phyloP scores from a whole-genome alignment of 768 basidiomycete genomes.

The Macrolepiota fuliginosa region DNA sequence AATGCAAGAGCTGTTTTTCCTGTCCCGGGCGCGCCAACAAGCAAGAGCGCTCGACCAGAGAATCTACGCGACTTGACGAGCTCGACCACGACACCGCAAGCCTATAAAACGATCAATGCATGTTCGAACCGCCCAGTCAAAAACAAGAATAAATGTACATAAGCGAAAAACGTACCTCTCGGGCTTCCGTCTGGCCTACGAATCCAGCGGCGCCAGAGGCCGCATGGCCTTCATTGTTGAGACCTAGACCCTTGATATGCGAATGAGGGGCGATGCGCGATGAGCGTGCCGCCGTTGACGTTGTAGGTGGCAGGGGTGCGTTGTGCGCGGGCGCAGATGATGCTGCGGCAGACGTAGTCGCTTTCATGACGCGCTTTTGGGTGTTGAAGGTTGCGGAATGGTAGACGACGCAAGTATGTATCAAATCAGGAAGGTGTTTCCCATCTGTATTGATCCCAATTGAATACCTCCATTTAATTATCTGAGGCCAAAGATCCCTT shows the following conservation, averaged over 20 bases:
- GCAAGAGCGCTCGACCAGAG: constrained; percentile 86
- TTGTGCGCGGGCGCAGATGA: constrained; percentile 63
- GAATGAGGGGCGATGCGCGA: constrained; percentile 90
- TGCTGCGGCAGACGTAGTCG: constrained; percentile 42
- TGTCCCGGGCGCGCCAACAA: constrained; percentile 95
- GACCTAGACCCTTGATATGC: constrained; percentile 94
- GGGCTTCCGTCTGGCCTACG: constrained; percentile 84
- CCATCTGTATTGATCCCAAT: neutral
- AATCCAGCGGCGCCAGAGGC: constrained; percentile 77
- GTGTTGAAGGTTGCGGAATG: neutral
- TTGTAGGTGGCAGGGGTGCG: constrained; percentile 67
- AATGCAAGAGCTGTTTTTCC: constrained; percentile 97
- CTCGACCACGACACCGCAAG: constrained; percentile 87
- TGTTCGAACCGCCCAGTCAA: neutral
- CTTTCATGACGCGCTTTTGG: constrained; percentile 25
- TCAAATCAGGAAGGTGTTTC: neutral
- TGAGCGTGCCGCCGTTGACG: constrained; percentile 58
- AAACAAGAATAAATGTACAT: neutral
- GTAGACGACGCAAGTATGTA: neutral
- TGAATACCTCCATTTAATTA: no score
- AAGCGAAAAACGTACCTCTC: constrained; percentile 62
- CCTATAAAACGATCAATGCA: constrained; percentile 41
- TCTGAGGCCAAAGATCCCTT: no score
- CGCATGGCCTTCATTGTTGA: constrained; percentile 82
- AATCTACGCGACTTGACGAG: constrained; percentile 91